Base-by-base conservation (phyloP, 1,284 basidiomycete species). In the Naganishia albida region DNA sequence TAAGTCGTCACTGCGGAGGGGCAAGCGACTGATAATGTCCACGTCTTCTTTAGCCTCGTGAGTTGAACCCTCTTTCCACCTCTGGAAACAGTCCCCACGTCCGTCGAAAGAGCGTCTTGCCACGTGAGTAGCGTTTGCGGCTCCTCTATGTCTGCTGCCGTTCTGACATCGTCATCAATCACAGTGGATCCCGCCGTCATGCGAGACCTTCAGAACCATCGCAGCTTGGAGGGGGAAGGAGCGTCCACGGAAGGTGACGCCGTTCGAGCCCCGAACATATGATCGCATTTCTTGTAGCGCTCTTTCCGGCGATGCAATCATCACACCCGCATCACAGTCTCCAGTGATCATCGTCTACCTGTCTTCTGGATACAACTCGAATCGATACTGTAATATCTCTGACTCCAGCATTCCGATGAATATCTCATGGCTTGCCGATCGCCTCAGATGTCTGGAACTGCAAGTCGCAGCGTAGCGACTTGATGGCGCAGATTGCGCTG, bases 171-270 rank as follows among this genome's bases (percentile, higher is more conserved):
- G 69, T 70, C 62, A 75, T 73, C 69, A 76, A 60, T 75, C 68
- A 68, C 78, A 88, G 89, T 93, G 71, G 92, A 95, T 77, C 91
- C 92, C 1, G 85, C 86, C 42, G 92, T 94, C 39, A 81, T 93
- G 72, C 87, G 88, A 46, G 92, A 94, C 81, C 82, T 95, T 59
- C 90, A 68, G 53, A 62, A 63, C 43, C 67, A 68, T 49, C 64
- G 63, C 16, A 68, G 63, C 55, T 38, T 68, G 25, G 67, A 68
- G 26, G 30, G 38, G 23, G 50, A 52, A 6, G 56, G 15, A 12
- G 49, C 60, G 20, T 25, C 56, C 23, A 4, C 28, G 26, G 56
- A n/a, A 39, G 46, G 23, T 18, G 34, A 26, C 13, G 46, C 18
- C 34, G 43, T n/a, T 12, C 38, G 34, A 40, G 38, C 34, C 38